phyloP scores from a whole-genome alignment of 495 filamentous ascomycete genomes.

The Parachaetomium inaequale region DNA sequence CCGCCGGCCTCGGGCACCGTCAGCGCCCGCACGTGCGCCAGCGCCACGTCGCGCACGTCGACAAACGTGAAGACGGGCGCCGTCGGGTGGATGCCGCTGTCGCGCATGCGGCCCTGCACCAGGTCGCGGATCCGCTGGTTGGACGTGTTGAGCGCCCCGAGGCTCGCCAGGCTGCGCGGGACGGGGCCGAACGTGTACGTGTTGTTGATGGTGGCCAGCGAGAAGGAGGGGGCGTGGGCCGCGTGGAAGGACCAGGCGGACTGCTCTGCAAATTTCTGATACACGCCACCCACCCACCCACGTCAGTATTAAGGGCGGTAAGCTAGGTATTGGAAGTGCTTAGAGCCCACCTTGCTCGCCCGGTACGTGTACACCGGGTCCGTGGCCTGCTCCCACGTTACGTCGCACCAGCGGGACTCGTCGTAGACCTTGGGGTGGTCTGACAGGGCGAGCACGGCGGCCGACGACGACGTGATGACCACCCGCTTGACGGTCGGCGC shows the following conservation, averaged over 20 bases:
- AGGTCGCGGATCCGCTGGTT: conserved; percentile 45
- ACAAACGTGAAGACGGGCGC: conserved; percentile 47
- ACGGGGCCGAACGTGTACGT: conserved; percentile 46
- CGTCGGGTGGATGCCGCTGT: conserved; percentile 32
- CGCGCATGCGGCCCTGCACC: conserved; percentile 32
- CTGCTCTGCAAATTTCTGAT: conserved; percentile 41
- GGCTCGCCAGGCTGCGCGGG: conserved; percentile 31
- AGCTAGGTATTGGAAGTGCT: not conserved
- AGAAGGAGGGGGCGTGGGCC: conserved; percentile 33
- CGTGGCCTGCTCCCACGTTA: conserved; percentile 37
- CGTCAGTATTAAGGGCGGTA: not conserved
- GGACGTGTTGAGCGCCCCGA: conserved; percentile 43
- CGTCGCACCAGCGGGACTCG: conserved; percentile 38
- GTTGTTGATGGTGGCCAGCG: conserved; percentile 44
- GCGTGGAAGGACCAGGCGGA: conserved; percentile 44
- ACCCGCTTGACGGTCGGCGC: conserved; percentile 39
- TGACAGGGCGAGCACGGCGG: conserved; percentile 37
- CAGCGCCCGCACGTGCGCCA: conserved; percentile 42
- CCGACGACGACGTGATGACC: conserved; percentile 46
- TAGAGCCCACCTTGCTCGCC: conserved; percentile 37
- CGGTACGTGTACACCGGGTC: conserved; percentile 35
- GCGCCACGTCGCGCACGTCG: conserved; percentile 50
- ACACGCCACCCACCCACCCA: not conserved
- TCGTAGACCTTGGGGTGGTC: conserved; percentile 40
- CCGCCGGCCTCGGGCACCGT: conserved; percentile 38